A percentile compares a stretch with the other conserved stretches of the same genome.
phyloP scores from a whole-genome alignment of 306 rosid genomes.

The Cicer yamashitae region DNA sequence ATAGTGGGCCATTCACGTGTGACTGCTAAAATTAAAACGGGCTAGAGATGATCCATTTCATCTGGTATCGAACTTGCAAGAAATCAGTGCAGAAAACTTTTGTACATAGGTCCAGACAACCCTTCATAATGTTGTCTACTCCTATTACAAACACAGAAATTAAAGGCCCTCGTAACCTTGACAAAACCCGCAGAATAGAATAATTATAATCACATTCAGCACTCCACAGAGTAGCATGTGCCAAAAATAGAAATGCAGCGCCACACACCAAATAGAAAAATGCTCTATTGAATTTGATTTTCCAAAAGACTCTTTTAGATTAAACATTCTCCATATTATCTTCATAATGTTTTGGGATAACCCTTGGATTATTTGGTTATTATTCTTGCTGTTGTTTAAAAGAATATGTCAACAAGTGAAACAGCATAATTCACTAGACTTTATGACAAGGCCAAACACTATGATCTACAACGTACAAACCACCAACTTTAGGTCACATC shows the following conservation, averaged over 20 bases:
- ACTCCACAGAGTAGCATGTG: background rate
- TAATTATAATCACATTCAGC: background rate
- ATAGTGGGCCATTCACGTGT: conserved; percentile 9
- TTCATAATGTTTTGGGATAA: background rate
- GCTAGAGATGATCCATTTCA: background rate
- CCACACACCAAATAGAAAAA: conserved; percentile 18
- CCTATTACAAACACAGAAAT: conserved; percentile 8
- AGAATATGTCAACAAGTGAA: background rate
- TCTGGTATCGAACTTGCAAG: background rate
- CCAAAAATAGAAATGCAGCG: conserved; percentile 8
- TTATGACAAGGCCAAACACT: background rate
- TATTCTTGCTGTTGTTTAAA: background rate
- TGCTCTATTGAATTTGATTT: background rate
- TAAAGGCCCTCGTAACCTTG: background rate
- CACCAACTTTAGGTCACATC: conserved; percentile 4
- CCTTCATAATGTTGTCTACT: background rate
- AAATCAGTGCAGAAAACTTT: background rate
- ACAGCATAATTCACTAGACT: conserved; percentile 6
- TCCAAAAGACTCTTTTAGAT: conserved; percentile 6
- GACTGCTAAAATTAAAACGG: background rate
- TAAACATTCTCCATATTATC: background rate
- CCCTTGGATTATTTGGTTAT: background rate
- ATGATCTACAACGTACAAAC: conserved; percentile 11
- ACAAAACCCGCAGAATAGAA: background rate
- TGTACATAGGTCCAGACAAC: background rate